Evolutionary conservation across 306 rosid species (phyloP), one percentile per base, ranked within the genome.

Genomic region (Biancaea sappan): DNA sequence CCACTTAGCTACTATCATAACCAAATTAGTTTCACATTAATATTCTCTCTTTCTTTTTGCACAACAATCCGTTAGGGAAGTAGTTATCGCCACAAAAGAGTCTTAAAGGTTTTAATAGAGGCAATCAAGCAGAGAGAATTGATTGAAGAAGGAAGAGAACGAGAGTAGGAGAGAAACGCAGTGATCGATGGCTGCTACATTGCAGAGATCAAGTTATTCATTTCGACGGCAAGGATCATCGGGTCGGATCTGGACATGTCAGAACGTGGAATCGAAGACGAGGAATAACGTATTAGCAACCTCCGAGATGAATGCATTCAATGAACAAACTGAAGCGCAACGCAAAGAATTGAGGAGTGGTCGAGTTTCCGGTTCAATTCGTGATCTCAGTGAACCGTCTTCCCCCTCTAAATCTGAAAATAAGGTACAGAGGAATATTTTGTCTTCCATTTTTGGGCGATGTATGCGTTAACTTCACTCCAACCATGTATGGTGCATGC

Each of bases 191-290:
- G 14, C 47, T 8, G 35, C 29, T 35, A n/a, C n/a, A n/a, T 61
- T 61, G 67, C 67, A 61, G 47, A 61, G 67, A 35, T 61, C 67
- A 18, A 34, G 47, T 0, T 10, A 4, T 61, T 61, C 67, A 18
- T 61, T 61, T 61, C 67, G 67, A 19, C 21, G 67, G 10, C 67
- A 61, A 34, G 67, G 67, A 6, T 61, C 67, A 34, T 61, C 67
- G 4, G 67, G 67, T 34, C 29, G 47, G 46, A 61, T 8, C 18
- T 34, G 67, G 67, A 18, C 4, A 1, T 18, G 15, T 61, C 46
- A 21, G 8, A 16, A 8, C 2, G 28, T 4, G 0, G 67, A 61
- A 34, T 19, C 67, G 19, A 35, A 35, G 41, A 59, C 22, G 1
- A 35, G 1, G 46, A 61, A 61, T 2, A 11, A 2, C n/a, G 4